Evolutionary conservation across 1,284 basidiomycete species (phyloP).

Genomic region (Schizophyllum amplum): DNA sequence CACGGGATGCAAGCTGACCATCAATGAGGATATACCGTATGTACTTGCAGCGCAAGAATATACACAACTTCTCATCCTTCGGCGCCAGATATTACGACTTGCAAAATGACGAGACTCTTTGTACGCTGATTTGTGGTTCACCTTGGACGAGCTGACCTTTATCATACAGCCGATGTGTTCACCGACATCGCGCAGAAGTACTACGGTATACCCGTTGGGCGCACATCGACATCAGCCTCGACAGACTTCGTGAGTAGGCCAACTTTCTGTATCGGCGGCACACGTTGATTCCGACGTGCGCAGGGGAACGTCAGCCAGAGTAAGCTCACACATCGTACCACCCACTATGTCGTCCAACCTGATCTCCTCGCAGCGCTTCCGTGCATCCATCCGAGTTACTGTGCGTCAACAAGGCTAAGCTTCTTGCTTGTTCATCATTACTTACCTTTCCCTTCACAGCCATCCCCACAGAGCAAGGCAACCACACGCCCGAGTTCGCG

Average conservation of each 20-base stretch:
- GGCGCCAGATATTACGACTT: neutral
- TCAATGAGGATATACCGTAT: constrained; percentile 33
- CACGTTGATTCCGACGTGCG: constrained; percentile 2
- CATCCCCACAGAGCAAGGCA: constrained; percentile 62
- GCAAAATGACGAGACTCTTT: neutral
- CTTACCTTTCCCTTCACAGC: constrained; percentile 28
- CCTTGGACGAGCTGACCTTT: neutral
- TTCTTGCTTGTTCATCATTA: constrained; percentile 2
- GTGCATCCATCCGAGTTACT: constrained; percentile 54
- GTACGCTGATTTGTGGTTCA: neutral
- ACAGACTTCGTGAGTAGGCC: constrained; percentile 53
- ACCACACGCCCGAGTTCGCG: constrained; percentile 62
- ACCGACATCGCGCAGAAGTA: constrained; percentile 29
- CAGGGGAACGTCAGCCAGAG: constrained; percentile 67
- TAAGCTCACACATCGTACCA: constrained; percentile 17
- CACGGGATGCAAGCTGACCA: constrained; percentile 55
- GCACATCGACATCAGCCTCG: constrained; percentile 37
- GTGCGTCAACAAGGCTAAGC: constrained; percentile 25
- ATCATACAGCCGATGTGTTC: constrained; percentile 37
- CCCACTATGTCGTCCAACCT: constrained; percentile 8
- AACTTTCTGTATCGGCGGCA: constrained; percentile 2
- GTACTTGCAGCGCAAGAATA: constrained; percentile 53
- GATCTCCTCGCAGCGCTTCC: constrained; percentile 39
- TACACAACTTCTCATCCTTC: constrained; percentile 22
- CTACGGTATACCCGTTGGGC: constrained; percentile 28